Evolutionary conservation across 1,284 basidiomycete species (phyloP).

Genomic region (Ceratobasidium sp.): DNA sequence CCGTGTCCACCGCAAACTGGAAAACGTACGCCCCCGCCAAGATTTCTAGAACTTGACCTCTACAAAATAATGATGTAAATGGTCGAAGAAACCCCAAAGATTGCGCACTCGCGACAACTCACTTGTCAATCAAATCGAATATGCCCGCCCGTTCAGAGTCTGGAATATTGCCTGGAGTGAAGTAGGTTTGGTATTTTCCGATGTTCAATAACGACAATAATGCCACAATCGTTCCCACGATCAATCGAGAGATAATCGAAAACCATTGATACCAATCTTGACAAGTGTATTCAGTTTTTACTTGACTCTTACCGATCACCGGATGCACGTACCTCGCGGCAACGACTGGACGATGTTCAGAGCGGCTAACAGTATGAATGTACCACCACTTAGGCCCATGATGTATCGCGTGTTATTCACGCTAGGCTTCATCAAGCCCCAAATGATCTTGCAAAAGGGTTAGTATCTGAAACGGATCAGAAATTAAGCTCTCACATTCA

Average conservation of each 20-base stretch:
- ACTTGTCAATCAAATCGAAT: conserved; percentile 17
- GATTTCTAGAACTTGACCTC: not conserved
- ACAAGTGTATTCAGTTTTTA: not conserved
- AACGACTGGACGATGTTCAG: conserved; percentile 30
- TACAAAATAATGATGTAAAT: not conserved
- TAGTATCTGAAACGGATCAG: not conserved
- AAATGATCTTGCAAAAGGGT: not conserved
- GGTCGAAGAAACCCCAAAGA: not conserved
- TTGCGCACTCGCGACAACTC: not conserved
- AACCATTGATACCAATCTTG: conserved; percentile 14
- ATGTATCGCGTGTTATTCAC: conserved; percentile 11
- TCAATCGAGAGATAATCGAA: conserved; percentile 16
- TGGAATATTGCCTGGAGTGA: not conserved
- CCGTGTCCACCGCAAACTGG: conserved; percentile 13
- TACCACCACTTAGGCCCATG: conserved; percentile 1
- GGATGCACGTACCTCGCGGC: conserved; percentile 19
- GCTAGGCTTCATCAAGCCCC: not conserved
- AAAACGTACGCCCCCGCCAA: not conserved
- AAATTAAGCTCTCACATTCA: not conserved
- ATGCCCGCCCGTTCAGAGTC: not conserved
- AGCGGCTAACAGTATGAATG: not conserved
- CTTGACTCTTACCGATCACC: too few relatives aligned
- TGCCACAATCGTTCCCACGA: not conserved
- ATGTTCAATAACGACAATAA: conserved; percentile 7
- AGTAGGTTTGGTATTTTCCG: conserved; percentile 14